These are phyloP conservation scores for Geranomyces variabilis DNA, from an alignment of 192 early-diverging fungal species.

Conservation along the genomic window DNA sequence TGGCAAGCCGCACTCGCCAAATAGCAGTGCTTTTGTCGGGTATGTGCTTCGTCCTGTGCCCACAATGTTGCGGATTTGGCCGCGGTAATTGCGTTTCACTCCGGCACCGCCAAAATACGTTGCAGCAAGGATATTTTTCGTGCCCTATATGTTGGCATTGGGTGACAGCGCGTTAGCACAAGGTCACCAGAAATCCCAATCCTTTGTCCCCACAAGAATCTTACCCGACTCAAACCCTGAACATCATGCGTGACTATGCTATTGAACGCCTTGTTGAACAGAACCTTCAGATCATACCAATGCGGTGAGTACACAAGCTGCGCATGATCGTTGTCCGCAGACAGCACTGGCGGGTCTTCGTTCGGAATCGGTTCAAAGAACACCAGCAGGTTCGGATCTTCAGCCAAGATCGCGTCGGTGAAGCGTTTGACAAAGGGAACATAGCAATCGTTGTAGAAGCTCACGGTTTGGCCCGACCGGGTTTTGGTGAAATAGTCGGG, in stretches of 20 bases:
- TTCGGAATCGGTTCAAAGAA: slow-evolving; percentile 87
- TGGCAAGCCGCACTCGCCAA: slow-evolving; percentile 84
- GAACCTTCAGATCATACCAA: slow-evolving; percentile 83
- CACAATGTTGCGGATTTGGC: slow-evolving; percentile 72
- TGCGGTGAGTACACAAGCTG: slow-evolving; percentile 80
- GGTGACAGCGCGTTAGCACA: slow-evolving; percentile 1
- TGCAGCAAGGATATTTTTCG: slow-evolving; percentile 70
- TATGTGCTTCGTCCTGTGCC: slow-evolving; percentile 58
- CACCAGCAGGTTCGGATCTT: slow-evolving; percentile 53
- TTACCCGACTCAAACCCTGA: slow-evolving; percentile 62
- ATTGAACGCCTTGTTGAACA: slow-evolving; percentile 70
- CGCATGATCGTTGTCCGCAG: slow-evolving; percentile 39
- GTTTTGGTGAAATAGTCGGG: slow-evolving; percentile 72
- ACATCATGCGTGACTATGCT: slow-evolving; percentile 81
- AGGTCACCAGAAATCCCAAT: not conserved
- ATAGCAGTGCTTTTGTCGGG: slow-evolving; percentile 67
- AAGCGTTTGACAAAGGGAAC: slow-evolving; percentile 72
- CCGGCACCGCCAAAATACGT: slow-evolving; percentile 80
- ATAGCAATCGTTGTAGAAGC: slow-evolving; percentile 75
- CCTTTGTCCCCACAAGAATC: not conserved
- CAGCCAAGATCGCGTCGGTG: slow-evolving; percentile 62
- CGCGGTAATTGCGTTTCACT: slow-evolving; percentile 73
- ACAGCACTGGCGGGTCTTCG: slow-evolving; percentile 57
- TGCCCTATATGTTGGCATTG: slow-evolving; percentile 48
- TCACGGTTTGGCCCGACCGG: slow-evolving; percentile 53